Evolutionary conservation across 345 rosid species (phyloP).

Genomic region (Aquilaria malaccensis): DNA sequence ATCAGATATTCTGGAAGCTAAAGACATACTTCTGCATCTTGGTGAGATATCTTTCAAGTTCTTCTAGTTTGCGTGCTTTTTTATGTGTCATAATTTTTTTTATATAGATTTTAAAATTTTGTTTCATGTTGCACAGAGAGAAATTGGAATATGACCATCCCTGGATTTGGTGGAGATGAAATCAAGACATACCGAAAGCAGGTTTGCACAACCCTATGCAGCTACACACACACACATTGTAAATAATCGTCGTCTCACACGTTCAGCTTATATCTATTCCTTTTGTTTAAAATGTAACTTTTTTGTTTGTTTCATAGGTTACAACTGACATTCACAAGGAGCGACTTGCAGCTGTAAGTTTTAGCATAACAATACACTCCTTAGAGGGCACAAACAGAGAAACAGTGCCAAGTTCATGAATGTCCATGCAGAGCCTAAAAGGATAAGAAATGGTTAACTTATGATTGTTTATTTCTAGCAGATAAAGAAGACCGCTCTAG

Average conservation of each 20-base stretch:
- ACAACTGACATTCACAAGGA: slow-evolving; percentile 82
- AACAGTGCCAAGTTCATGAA: too few relatives aligned
- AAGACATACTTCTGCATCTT: slow-evolving; percentile 91
- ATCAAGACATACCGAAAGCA: slow-evolving; percentile 77
- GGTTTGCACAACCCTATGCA: slow-evolving; percentile 22
- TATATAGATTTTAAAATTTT: not conserved
- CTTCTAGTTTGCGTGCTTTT: not conserved
- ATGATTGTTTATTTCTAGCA: slow-evolving; percentile 19
- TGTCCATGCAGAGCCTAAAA: too few relatives aligned
- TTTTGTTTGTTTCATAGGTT: slow-evolving; percentile 33
- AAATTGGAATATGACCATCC: slow-evolving; percentile 86
- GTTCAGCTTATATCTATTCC: too few relatives aligned
- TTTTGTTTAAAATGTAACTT: too few relatives aligned
- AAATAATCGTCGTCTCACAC: too few relatives aligned
- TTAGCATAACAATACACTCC: slow-evolving; percentile 3
- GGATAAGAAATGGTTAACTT: not conserved
- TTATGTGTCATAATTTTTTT: too few relatives aligned
- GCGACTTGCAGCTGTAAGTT: slow-evolving; percentile 74
- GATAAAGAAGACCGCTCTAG: slow-evolving; percentile 64
- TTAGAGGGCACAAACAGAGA: too few relatives aligned
- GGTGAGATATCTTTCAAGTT: slow-evolving; percentile 45
- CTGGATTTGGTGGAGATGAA: slow-evolving; percentile 87
- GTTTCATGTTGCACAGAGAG: slow-evolving; percentile 57
- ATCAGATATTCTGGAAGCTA: slow-evolving; percentile 88
- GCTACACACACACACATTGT: too few relatives aligned